Conservation (phyloP, 2,329 filamentous ascomycete genomes). For the Talaromyces sp. region DNA sequence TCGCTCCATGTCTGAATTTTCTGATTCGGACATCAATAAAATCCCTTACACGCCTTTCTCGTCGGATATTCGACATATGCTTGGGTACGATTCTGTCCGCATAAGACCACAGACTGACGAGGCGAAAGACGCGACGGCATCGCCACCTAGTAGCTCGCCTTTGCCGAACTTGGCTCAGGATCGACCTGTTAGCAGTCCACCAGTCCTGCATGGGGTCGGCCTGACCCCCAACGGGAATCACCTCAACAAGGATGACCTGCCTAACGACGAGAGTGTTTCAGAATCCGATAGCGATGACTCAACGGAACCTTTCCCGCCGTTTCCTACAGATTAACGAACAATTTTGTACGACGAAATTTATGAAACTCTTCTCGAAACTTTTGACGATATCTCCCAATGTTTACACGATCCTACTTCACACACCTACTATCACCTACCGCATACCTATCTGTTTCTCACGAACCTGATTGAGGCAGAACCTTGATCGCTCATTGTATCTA, state of each 20-base stretch:
- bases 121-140: background rate
- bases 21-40: constrained; percentile 11
- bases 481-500: background rate
- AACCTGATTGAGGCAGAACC: background rate
- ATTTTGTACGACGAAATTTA: background rate
- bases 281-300: background rate
- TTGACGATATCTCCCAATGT: constrained; percentile 9
- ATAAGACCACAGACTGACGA: background rate
- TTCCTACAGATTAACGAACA: constrained; percentile 8
- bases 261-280: background rate
- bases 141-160: background rate
- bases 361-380: background rate
- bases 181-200: constrained; percentile 18
- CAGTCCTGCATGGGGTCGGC: background rate
- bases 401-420: background rate
- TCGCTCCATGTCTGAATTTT: constrained; percentile 9
- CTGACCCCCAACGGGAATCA: background rate
- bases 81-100: background rate
- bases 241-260: background rate
- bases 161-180: constrained; percentile 6
- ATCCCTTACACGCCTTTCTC: constrained; percentile 9
- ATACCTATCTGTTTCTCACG: background rate
- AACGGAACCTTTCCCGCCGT: constrained; percentile 15
- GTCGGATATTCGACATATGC: constrained; percentile 6
- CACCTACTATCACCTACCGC: background rate